Base-by-base conservation (phyloP, 176 grass and related monocot species). In the Oryza coarctata region DNA sequence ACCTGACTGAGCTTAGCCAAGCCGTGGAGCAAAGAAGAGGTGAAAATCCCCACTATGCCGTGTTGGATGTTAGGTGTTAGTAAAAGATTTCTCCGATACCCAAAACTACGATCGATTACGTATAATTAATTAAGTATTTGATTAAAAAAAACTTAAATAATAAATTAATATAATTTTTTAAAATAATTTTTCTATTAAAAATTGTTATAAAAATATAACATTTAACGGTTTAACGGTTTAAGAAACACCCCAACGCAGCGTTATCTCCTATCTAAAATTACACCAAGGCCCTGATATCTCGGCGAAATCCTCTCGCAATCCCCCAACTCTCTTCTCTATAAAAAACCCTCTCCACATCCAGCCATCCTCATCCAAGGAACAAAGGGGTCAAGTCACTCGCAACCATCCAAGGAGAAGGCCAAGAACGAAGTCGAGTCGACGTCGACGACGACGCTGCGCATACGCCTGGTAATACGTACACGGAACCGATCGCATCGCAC, bases 221-320 rank as follows among this genome's bases (percentile, higher is more conserved):
- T n/a, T n/a, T n/a, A n/a, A n/a, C n/a, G n/a, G n/a, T n/a, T n/a
- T n/a, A n/a, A n/a, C n/a, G n/a, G n/a, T n/a, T n/a, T n/a, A n/a
- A n/a, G n/a, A n/a, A n/a, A n/a, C n/a, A n/a, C n/a, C n/a, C n/a
- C n/a, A n/a, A n/a, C n/a, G n/a, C n/a, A n/a, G n/a, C n/a, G n/a
- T 18, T 23, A 9, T 23, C 55, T 22, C 70, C 45, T 79, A 77
- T 58, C 35, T 68, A 70, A 68, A 86, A 80, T 79, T 79, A 85
- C 65, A 72, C 39, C 60, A 15, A 26, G 39, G 7, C 69, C 76
- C 71, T 4, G 4, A 58, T 65, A 72, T 73, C 69, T 88, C 50
- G 43, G 55, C 57, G 63, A 38, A 82, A 87, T 60, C 47, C 49
- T 52, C 50, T 77, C 65, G 32, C 30, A 12, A 25, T 45, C 90